Base-by-base conservation (phyloP, 225 moss, liverwort and hornwort genomes). In the Polytrichum formosum region DNA sequence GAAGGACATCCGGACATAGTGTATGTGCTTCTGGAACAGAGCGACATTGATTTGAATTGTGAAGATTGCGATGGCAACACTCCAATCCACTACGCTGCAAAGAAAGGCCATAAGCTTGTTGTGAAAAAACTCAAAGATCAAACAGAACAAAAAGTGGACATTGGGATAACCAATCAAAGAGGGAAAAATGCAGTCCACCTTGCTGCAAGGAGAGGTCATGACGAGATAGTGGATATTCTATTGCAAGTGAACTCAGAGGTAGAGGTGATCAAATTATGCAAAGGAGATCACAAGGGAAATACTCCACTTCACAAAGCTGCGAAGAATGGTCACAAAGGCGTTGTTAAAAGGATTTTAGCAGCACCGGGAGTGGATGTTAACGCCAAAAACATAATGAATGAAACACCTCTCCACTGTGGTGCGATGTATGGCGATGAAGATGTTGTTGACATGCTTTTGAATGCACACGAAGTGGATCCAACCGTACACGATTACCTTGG, bases 241-340 rank as follows among this genome's bases (percentile, higher is more conserved):
- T 28, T 64, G 64, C 18, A 25, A 1, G 18, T 28, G n/a, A 25
- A 60, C 1, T 2, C 7, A 5, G 2, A 5, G 9, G 26, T 26
- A 26, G 26, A 26, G 26, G 26, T 18, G 7, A 16, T 28, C 2
- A 29, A 2, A 2, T 18, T 64, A 64, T 18, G 27, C 27, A 1
- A 25, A 3, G 18, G 5, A 8, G 28, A 28, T 28, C 0, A 5
- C 23, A 8, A 29, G 0, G 5, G n/a, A 6, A 60, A n/a, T 6
- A 60, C 64, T 64, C 18, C 28, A 21, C 64, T 64, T 29, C 64
- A 64, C 64, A 9, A 8, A 64, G 64, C 64, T 64, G 64, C 64
- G 6, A 28, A 29, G 23, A 64, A 28, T 28, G 64, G 64, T 5
- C 23, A 28, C 6, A 0, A 0, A 28, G 7, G 23, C 4, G 18